Evolutionary conservation across 192 early-diverging fungal genomes (phyloP).

Genomic region (Coemansia sp.): DNA sequence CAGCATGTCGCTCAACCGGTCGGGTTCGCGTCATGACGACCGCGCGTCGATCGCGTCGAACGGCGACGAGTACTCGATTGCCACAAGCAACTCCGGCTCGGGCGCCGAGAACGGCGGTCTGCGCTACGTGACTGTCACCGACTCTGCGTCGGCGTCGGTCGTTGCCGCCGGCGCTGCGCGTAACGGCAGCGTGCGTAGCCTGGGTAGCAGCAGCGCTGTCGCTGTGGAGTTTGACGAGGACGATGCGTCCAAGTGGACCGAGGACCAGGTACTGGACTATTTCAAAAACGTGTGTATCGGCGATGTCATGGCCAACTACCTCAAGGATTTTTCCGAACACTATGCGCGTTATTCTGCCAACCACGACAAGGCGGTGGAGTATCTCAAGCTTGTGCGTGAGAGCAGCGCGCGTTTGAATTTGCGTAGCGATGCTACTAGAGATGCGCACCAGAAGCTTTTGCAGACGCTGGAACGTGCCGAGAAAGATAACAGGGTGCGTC

Average conservation of each 20-base stretch:
- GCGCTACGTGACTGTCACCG: slow-evolving; percentile 13
- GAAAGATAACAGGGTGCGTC: slow-evolving; percentile 43
- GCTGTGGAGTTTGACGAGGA: slow-evolving; percentile 34
- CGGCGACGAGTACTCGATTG: slow-evolving; percentile 43
- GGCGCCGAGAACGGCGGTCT: slow-evolving; percentile 15
- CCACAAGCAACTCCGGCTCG: slow-evolving; percentile 34
- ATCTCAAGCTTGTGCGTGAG: slow-evolving; percentile 52
- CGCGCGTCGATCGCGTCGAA: slow-evolving; percentile 18
- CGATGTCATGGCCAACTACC: slow-evolving; percentile 50
- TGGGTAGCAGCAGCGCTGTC: slow-evolving; percentile 7
- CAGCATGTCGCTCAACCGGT: slow-evolving; percentile 18
- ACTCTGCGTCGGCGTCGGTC: neutral
- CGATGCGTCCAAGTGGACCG: slow-evolving; percentile 47
- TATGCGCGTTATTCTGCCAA: slow-evolving; percentile 55
- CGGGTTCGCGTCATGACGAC: slow-evolving; percentile 27
- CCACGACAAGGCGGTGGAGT: slow-evolving; percentile 54
- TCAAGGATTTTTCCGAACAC: slow-evolving; percentile 55
- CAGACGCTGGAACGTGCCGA: slow-evolving; percentile 49
- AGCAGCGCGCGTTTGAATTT: slow-evolving; percentile 48
- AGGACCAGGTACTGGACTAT: slow-evolving; percentile 47
- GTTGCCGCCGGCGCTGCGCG: slow-evolving; percentile 11
- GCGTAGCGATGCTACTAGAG: slow-evolving; percentile 37
- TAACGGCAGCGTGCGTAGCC: slow-evolving; percentile 39
- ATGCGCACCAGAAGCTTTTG: slow-evolving; percentile 46
- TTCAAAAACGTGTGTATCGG: slow-evolving; percentile 54